Conservation (phyloP, 2,329 filamentous ascomycete species). For the Sclerotinia spermophila region DNA sequence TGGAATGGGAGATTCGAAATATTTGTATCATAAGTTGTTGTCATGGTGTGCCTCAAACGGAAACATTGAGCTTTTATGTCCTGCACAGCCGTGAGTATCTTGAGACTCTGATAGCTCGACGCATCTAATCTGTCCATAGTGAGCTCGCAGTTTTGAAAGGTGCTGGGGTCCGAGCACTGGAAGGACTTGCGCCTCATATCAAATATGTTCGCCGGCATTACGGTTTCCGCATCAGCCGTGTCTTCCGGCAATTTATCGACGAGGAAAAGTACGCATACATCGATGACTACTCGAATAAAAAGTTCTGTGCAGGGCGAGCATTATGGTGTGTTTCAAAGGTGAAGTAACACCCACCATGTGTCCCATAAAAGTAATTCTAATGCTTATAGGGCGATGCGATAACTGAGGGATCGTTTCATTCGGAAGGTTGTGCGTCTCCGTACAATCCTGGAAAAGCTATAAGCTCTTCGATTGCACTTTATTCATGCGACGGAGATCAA, state of each 20-base stretch:
- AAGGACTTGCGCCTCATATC: conserved; percentile 19
- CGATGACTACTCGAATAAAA: neutral
- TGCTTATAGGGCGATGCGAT: conserved; percentile 19
- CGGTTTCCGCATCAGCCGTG: neutral
- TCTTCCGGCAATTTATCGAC: conserved; percentile 20
- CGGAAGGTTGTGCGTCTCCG: neutral
- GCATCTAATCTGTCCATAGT: conserved; percentile 18
- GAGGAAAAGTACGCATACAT: conserved; percentile 11
- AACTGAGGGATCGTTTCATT: conserved; percentile 3
- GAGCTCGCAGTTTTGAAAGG: conserved; percentile 25
- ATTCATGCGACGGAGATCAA: conserved; percentile 7
- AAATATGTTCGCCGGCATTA: conserved; percentile 23
- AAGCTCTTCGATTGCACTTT: neutral
- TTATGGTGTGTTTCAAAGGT: conserved; percentile 24
- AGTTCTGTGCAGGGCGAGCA: conserved; percentile 15
- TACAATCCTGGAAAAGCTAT: conserved; percentile 8
- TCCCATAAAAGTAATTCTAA: neutral
- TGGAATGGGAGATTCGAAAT: conserved; percentile 24
- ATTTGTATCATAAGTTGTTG: conserved; percentile 21
- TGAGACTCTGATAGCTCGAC: neutral
- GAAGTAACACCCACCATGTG: neutral
- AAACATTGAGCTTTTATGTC: conserved; percentile 23
- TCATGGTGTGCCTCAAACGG: conserved; percentile 26
- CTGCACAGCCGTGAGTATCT: conserved; percentile 20
- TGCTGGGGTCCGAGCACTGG: conserved; percentile 22